Evolutionary conservation across 2,329 filamentous ascomycete species (phyloP).

Genomic region (Clarireedia monteithiana): DNA sequence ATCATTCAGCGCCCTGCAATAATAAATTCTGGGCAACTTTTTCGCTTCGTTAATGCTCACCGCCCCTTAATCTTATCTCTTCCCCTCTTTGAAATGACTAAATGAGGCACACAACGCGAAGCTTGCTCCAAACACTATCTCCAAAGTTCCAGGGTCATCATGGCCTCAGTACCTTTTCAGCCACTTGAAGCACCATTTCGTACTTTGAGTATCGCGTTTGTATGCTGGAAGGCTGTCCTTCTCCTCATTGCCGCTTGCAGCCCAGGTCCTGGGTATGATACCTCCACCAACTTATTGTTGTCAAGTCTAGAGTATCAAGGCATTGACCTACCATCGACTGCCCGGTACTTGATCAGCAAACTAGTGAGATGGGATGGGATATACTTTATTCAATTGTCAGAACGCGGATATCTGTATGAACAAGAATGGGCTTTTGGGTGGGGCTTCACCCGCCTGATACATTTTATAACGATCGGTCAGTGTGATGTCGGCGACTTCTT

Average conservation of each 20-base stretch:
- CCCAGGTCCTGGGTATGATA: constrained; percentile 63
- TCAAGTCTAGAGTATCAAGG: constrained; percentile 21
- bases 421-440: constrained; percentile 81
- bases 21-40: too few species aligned
- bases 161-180: background rate
- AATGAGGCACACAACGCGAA: constrained; percentile 1
- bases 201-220: constrained; percentile 36
- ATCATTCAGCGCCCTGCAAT: too few species aligned
- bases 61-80: constrained; percentile 6
- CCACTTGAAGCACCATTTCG: constrained; percentile 17
- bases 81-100: background rate
- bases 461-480: constrained; percentile 22
- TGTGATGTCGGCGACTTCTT: background rate
- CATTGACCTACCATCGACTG: constrained; percentile 14
- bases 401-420: constrained; percentile 62
- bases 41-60: background rate
- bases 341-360: constrained; percentile 30
- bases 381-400: constrained; percentile 60
- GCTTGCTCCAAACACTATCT: constrained; percentile 2
- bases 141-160: background rate
- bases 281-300: constrained; percentile 55
- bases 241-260: constrained; percentile 51
- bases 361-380: constrained; percentile 76
- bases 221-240: constrained; percentile 59
- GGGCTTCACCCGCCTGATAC: constrained; percentile 38